Evolutionary conservation across 495 filamentous ascomycete species (phyloP).

Genomic region (Annulohypoxylon bovei): DNA sequence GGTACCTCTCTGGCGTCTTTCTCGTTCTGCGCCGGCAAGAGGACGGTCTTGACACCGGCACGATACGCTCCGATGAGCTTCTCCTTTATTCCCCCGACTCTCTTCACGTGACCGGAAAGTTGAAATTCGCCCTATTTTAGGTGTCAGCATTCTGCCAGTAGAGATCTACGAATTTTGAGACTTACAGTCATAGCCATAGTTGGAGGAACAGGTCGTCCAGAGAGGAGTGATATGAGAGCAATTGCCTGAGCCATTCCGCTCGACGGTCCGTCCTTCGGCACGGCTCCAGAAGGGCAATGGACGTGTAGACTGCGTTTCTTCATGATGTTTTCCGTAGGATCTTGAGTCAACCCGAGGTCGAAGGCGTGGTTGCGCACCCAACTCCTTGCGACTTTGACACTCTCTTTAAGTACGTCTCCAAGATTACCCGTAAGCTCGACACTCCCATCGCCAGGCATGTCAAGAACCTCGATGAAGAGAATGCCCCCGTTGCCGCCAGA

Average conservation of each 20-base stretch:
- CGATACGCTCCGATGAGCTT: slow-evolving; percentile 95
- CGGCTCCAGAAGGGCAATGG: slow-evolving; percentile 93
- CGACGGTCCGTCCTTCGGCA: slow-evolving; percentile 92
- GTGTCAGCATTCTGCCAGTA: slow-evolving; percentile 42
- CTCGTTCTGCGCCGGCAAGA: slow-evolving; percentile 86
- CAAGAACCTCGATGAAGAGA: slow-evolving; percentile 96
- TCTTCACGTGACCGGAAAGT: slow-evolving; percentile 83
- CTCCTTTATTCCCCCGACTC: slow-evolving; percentile 97
- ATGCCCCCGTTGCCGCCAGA: slow-evolving; percentile 95
- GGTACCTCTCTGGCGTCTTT: slow-evolving; percentile 96
- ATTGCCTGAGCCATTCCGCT: slow-evolving; percentile 95
- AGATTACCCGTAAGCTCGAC: slow-evolving; percentile 98
- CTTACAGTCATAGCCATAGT: slow-evolving; percentile 91
- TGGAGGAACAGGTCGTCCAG: slow-evolving; percentile 86
- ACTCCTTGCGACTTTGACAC: slow-evolving; percentile 90
- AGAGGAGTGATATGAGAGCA: slow-evolving; percentile 91
- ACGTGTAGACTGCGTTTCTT: slow-evolving; percentile 94
- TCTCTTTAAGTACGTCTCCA: slow-evolving; percentile 97
- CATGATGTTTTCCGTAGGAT: slow-evolving; percentile 92
- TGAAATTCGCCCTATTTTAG: slow-evolving; percentile 78
- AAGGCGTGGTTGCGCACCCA: slow-evolving; percentile 98
- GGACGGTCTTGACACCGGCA: slow-evolving; percentile 93
- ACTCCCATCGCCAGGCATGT: slow-evolving; percentile 93
- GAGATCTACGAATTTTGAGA: slow-evolving; percentile 12
- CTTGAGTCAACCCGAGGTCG: slow-evolving; percentile 83